A percentile compares a stretch with the other conserved stretches of the same genome.
These are phyloP conservation scores for Saraca asoca DNA, from an alignment of 331 rosid genomes.

Conservation along the genomic window DNA sequence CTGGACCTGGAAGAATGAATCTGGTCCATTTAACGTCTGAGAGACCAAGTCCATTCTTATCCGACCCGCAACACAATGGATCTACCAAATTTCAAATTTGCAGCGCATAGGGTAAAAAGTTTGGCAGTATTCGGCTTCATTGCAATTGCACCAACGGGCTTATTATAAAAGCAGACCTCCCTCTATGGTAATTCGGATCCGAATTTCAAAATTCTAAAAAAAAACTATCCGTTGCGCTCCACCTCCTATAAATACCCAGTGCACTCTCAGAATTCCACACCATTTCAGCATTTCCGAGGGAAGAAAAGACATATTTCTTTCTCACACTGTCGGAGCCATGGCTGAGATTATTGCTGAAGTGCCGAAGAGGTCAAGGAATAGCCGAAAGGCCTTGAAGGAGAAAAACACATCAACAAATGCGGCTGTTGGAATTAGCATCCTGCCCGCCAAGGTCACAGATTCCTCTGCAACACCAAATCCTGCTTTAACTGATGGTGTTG, in stretches of 20 bases:
- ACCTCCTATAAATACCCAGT: background rate
- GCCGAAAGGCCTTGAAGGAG: constrained; percentile 65
- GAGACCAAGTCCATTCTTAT: too few species aligned
- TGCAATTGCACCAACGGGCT: constrained; percentile 43
- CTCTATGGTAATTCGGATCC: constrained; percentile 17
- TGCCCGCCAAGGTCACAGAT: constrained; percentile 34
- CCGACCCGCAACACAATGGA: too few species aligned
- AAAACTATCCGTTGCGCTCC: constrained; percentile 52
- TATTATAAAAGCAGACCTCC: background rate
- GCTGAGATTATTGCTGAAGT: constrained; percentile 44
- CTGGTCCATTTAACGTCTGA: too few species aligned
- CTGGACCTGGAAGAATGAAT: too few species aligned
- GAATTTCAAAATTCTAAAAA: constrained; percentile 52
- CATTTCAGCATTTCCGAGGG: too few species aligned
- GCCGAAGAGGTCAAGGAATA: constrained; percentile 52
- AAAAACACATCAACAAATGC: constrained; percentile 48
- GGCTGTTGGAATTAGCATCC: constrained; percentile 24
- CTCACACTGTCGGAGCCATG: constrained; percentile 43
- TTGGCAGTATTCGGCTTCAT: too few species aligned
- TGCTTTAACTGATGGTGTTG: background rate
- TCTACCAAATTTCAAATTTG: too few species aligned
- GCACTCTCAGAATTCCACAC: background rate
- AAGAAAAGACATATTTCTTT: background rate
- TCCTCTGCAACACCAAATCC: constrained; percentile 32
- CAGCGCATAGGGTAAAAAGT: too few species aligned